Conservation (phyloP, 78 protist species). For the Monosiga brevicollis region DNA sequence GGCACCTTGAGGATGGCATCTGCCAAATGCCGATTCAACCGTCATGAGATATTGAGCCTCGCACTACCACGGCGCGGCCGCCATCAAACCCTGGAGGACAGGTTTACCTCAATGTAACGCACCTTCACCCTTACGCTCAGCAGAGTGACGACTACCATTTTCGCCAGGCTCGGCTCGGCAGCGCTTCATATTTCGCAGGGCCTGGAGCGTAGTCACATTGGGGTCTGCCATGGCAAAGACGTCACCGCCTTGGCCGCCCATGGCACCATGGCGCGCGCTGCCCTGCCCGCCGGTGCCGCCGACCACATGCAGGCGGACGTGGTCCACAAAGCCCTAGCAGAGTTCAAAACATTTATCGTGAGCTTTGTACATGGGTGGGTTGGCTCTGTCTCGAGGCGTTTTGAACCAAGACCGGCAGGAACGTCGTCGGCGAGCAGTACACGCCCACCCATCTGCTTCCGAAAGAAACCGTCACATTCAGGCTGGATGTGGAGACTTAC, state of each 20-base stretch:
- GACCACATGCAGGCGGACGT: not conserved
- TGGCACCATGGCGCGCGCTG: not conserved
- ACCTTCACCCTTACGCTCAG: not conserved
- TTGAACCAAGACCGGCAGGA: no score
- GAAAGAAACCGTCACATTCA: no score
- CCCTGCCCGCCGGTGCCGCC: constrained; percentile 16
- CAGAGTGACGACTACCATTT: not conserved
- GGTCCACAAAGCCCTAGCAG: constrained; percentile 13
- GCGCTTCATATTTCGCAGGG: not conserved
- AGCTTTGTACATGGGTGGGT: no score
- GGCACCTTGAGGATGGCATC: not conserved
- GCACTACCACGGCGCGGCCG: not conserved
- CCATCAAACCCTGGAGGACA: not conserved
- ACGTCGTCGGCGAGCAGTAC: no score
- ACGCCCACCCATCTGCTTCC: no score
- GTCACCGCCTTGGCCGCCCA: constrained; percentile 8
- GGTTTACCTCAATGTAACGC: not conserved
- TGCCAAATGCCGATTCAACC: not conserved
- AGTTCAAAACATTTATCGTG: no score
- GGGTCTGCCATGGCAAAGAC: not conserved
- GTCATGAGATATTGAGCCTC: not conserved
- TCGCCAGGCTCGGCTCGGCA: not conserved
- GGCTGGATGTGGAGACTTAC: no score
- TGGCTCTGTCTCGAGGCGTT: no score
- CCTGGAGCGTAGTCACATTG: not conserved